Evolutionary conservation across 148 eudicot species (phyloP), one percentile per base, ranked within the genome.

Genomic region (Amaranthus cruentus): DNA sequence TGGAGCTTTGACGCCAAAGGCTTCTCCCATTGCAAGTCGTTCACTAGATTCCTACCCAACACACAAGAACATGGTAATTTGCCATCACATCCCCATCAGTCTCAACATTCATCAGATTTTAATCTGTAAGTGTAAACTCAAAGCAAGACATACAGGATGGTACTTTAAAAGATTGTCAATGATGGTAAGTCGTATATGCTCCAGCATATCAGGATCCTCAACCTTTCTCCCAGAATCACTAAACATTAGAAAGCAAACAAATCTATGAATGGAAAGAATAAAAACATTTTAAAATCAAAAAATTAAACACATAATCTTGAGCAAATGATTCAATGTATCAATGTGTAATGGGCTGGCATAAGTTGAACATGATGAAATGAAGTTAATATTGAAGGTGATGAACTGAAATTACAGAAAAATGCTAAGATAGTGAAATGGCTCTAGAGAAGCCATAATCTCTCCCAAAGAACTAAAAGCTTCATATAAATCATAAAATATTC

Each of bases 21-120:
- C 96, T 84, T 95, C 97, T 59, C 98, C 98, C 97, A 90, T 87
- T 68, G 98, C 98, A 81, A 95, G 97, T 66, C 78, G 85, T 74
- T 88, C 93, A 58, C 97, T 95, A 63, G 96, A 91, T 78, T 95
- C 97, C 98, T 95, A 75, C 50, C 28, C 9, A 60, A 59, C 61
- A 14, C 44, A 62, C 2, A 5, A 64, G 55, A 47, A 68, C 50
- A 47, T 7, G 10, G 44, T 18, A 11, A 58, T 4, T 13, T 53
- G 60, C 15, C 47, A 12, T 38, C 2, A 6, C 61, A 66, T 50
- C 42, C 47, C 49, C 66, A 78, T 2, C 15, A 72, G 47, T 61
- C 43, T 55, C 38, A 60, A 53, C 68, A 55, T 44, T 14, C 54
- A 21, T 13, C 44, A 57, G 15, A 73, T 13, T 47, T 43, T 18